A percentile compares a stretch with the other conserved stretches of the same genome.
Evolutionary conservation across 805 yeast species (phyloP).

Genomic region (Metschnikowia lochheadii): DNA sequence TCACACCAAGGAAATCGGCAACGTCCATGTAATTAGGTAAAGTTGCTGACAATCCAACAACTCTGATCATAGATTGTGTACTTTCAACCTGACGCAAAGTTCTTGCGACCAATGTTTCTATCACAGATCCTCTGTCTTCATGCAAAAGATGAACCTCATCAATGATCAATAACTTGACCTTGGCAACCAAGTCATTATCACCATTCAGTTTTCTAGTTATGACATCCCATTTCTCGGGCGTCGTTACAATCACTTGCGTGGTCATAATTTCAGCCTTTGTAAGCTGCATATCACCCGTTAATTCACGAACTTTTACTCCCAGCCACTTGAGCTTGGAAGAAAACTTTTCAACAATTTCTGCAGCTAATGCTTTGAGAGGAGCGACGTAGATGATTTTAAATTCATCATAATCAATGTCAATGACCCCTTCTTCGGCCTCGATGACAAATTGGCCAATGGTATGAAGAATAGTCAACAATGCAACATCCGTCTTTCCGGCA

Average conservation of each 20-base stretch:
- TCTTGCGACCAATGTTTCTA: conserved; percentile 70
- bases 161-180: conserved; percentile 80
- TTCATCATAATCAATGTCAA: conserved; percentile 72
- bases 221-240: conserved; percentile 96
- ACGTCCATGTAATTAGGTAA: conserved; percentile 41
- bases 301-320: conserved; percentile 80
- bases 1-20: conserved; percentile 91
- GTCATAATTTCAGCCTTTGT: conserved; percentile 72
- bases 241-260: conserved; percentile 87
- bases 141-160: conserved; percentile 96
- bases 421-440: conserved; percentile 42
- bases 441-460: conserved; percentile 69
- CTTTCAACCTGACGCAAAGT: conserved; percentile 93
- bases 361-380: conserved; percentile 90
- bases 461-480: conserved; percentile 37
- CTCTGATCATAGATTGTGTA: conserved; percentile 56
- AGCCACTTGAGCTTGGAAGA: conserved; percentile 74
- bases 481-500: conserved; percentile 23
- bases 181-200: conserved; percentile 42
- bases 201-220: conserved; percentile 92
- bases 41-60: conserved; percentile 20
- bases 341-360: conserved; percentile 92
- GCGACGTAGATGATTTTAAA: conserved; percentile 92
- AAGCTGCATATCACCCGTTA: conserved; percentile 95
- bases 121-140: conserved; percentile 97